A percentile compares a stretch with the other conserved stretches of the same genome.
Evolutionary conservation across 2,329 filamentous ascomycete genomes (phyloP).

Genomic region (Botrytis cinerea): DNA sequence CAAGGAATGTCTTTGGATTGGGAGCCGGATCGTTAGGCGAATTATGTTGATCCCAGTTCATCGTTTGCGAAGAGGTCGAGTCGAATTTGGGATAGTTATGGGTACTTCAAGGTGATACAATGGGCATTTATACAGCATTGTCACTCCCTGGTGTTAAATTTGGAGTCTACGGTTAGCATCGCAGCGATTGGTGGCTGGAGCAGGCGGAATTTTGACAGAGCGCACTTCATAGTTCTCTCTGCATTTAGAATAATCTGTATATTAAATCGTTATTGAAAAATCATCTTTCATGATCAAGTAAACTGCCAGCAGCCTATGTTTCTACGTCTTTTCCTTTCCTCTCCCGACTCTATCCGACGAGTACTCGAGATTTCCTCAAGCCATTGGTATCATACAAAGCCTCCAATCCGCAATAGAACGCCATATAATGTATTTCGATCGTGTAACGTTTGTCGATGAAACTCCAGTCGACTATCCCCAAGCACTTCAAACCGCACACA

Average conservation of each 20-base stretch:
- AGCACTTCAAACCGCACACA: slow-evolving; percentile 13
- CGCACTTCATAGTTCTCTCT: background rate
- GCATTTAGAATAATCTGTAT: background rate
- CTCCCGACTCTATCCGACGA: background rate
- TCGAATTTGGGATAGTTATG: background rate
- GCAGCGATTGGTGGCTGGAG: background rate
- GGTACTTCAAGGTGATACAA: background rate
- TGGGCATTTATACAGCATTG: slow-evolving; percentile 7
- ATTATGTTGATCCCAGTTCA: background rate
- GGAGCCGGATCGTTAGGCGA: background rate
- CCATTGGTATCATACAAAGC: background rate
- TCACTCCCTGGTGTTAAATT: background rate
- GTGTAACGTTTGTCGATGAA: background rate
- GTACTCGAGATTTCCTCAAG: background rate
- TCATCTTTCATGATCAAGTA: background rate
- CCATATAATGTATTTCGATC: background rate
- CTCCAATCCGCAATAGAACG: background rate
- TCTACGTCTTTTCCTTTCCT: background rate
- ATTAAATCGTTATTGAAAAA: background rate
- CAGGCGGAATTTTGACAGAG: background rate
- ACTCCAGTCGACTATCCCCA: background rate
- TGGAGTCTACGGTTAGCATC: background rate
- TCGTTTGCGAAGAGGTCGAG: background rate
- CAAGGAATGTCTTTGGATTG: background rate
- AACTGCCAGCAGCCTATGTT: slow-evolving; percentile 5